Conservation (phyloP, 1,139 yeast genomes). For the Insectozyma bohioensis region DNA sequence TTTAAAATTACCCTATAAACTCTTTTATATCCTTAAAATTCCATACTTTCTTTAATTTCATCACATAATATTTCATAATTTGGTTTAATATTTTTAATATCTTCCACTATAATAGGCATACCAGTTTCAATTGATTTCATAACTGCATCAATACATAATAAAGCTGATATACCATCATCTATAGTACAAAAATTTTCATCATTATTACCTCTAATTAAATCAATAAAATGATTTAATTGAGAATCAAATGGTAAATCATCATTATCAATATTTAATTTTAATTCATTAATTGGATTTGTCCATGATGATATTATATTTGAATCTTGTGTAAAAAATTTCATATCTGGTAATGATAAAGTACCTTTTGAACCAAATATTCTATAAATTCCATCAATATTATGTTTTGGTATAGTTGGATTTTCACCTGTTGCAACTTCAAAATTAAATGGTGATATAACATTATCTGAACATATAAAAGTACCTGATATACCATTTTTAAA, state of each 20-base stretch:
- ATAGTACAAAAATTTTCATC: constrained; percentile 34
- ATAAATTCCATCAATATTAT: constrained; percentile 36
- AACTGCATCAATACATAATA: constrained; percentile 31
- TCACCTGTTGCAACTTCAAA: constrained; percentile 46
- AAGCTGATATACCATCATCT: constrained; percentile 41
- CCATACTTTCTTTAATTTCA: no score
- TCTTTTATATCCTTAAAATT: no score
- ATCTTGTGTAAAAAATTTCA: constrained; percentile 35
- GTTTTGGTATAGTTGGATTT: constrained; percentile 40
- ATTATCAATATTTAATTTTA: constrained; percentile 17
- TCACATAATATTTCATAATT: constrained; percentile 16
- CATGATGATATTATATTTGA: constrained; percentile 19
- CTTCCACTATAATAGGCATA: constrained; percentile 31
- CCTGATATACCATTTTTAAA: constrained; percentile 42
- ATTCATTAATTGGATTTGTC: constrained; percentile 21
- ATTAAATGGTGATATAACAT: constrained; percentile 42
- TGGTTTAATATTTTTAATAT: constrained; percentile 25
- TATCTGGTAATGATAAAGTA: constrained; percentile 42
- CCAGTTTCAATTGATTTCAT: constrained; percentile 35
- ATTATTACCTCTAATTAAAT: constrained; percentile 28
- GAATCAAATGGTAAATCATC: constrained; percentile 35
- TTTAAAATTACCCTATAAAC: no score
- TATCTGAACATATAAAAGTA: constrained; percentile 43
- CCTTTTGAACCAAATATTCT: constrained; percentile 42
- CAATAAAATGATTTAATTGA: constrained; percentile 31